Evolutionary conservation across 2,329 filamentous ascomycete species (phyloP).

Genomic region (Alternaria longipes): DNA sequence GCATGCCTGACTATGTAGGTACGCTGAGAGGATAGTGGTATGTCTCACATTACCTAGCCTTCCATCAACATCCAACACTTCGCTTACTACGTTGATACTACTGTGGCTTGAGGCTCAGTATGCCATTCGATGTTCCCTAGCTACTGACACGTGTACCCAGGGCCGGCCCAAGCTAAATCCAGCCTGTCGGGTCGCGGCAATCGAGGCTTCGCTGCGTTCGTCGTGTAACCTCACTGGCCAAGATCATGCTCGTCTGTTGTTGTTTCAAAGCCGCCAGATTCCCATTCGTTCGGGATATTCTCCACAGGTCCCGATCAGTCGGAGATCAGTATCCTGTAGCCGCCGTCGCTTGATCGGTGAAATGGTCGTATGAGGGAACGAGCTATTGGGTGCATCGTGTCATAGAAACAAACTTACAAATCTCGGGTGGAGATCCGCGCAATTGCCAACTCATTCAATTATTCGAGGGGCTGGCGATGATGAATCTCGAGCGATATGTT

Average conservation of each 20-base stretch:
- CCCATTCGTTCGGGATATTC: conserved; percentile 24
- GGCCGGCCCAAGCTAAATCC: conserved; percentile 16
- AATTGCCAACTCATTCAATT: background rate
- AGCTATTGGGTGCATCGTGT: conserved; percentile 3
- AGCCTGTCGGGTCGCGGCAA: conserved; percentile 28
- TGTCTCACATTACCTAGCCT: background rate
- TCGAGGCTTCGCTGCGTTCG: conserved; percentile 5
- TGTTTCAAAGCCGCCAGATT: conserved; percentile 18
- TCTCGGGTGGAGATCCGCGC: background rate
- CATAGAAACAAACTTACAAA: background rate
- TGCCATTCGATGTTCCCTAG: conserved; percentile 18
- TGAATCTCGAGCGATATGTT: background rate
- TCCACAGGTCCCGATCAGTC: conserved; percentile 14
- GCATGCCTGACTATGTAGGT: background rate
- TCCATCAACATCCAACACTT: conserved; percentile 15
- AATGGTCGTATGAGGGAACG: conserved; percentile 11
- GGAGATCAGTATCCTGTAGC: conserved; percentile 23
- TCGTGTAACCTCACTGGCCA: conserved; percentile 24
- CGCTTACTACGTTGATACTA: conserved; percentile 21
- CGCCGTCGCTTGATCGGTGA: conserved; percentile 20
- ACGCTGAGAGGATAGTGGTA: background rate
- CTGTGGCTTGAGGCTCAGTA: conserved; percentile 16
- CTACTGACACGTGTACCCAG: conserved; percentile 31
- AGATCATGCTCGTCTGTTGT: conserved; percentile 14
- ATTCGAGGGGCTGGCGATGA: conserved; percentile 1